Evolutionary conservation across 305 asterid species (phyloP).

Genomic region (Stenogyne calaminthoides): DNA sequence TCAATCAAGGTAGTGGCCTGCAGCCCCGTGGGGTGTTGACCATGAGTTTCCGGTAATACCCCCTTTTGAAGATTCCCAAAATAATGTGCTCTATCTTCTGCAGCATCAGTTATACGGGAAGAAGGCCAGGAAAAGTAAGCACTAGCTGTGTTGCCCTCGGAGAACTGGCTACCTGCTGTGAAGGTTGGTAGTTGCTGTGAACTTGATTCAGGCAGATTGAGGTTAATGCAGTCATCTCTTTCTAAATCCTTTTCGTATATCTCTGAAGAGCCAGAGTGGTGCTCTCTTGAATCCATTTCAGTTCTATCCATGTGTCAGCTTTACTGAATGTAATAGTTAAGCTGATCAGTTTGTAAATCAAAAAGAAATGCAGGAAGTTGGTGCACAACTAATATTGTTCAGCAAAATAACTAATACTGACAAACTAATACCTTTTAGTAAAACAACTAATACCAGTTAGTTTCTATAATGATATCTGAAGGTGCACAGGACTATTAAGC

Average conservation of each 20-base stretch:
- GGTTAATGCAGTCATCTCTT: slow-evolving; percentile 50
- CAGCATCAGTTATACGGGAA: slow-evolving; percentile 66
- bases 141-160: slow-evolving; percentile 68
- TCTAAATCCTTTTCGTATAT: slow-evolving; percentile 79
- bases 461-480: not conserved
- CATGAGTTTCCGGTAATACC: slow-evolving; percentile 79
- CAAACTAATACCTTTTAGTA: too few species aligned
- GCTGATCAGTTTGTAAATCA: not conserved
- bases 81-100: slow-evolving; percentile 82
- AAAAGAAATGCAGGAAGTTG: not conserved
- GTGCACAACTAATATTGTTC: too few species aligned
- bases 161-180: slow-evolving; percentile 65
- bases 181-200: slow-evolving; percentile 65
- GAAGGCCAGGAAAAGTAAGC: slow-evolving; percentile 99
- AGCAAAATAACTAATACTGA: too few species aligned
- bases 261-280: slow-evolving; percentile 67
- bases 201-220: slow-evolving; percentile 48
- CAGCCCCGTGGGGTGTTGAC: slow-evolving; percentile 70
- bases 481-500: not conserved
- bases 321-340: slow-evolving; percentile 33
- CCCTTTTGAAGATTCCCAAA: slow-evolving; percentile 92
- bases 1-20: slow-evolving; percentile 91
- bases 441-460: not conserved
- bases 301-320: slow-evolving; percentile 49
- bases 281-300: slow-evolving; percentile 57